Conservation (phyloP, 2,329 filamentous ascomycete species). For the Penicillium expansum region DNA sequence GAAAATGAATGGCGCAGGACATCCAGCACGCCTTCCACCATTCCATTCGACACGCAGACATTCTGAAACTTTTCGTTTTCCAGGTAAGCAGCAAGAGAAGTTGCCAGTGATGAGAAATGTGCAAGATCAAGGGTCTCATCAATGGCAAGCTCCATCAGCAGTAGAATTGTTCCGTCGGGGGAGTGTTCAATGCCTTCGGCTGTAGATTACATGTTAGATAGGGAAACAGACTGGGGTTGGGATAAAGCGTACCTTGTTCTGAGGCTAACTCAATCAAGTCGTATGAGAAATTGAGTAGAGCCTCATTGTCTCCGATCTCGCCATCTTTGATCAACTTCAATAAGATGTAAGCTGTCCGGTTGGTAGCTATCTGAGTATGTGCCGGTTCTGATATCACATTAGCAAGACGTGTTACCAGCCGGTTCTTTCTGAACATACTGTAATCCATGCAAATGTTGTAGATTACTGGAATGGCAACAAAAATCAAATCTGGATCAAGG, state of each 20-base stretch:
- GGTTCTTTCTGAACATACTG: constrained; percentile 27
- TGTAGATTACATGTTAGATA: constrained; percentile 17
- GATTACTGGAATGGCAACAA: constrained; percentile 44
- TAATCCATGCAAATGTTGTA: constrained; percentile 49
- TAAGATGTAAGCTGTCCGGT: constrained; percentile 38
- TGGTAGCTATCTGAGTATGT: constrained; percentile 38
- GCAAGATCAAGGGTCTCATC: constrained; percentile 26
- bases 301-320: constrained; percentile 31
- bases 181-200: constrained; percentile 35
- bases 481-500: constrained; percentile 34
- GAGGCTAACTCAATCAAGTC: constrained; percentile 41
- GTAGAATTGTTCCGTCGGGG: constrained; percentile 35
- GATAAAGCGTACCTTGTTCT: constrained; percentile 36
- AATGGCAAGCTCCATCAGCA: constrained; percentile 36
- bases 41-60: constrained; percentile 32
- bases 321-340: constrained; percentile 36
- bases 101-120: constrained; percentile 34
- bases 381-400: constrained; percentile 36
- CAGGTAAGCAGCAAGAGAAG: constrained; percentile 35
- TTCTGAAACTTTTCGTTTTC: constrained; percentile 41
- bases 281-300: constrained; percentile 38
- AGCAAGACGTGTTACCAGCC: constrained; percentile 10
- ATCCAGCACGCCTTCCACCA: constrained; percentile 35
- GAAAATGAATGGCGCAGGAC: constrained; percentile 34
- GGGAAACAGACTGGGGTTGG: background rate